Conservation (phyloP, 2,329 filamentous ascomycete species). For the Cercospora sp. region DNA sequence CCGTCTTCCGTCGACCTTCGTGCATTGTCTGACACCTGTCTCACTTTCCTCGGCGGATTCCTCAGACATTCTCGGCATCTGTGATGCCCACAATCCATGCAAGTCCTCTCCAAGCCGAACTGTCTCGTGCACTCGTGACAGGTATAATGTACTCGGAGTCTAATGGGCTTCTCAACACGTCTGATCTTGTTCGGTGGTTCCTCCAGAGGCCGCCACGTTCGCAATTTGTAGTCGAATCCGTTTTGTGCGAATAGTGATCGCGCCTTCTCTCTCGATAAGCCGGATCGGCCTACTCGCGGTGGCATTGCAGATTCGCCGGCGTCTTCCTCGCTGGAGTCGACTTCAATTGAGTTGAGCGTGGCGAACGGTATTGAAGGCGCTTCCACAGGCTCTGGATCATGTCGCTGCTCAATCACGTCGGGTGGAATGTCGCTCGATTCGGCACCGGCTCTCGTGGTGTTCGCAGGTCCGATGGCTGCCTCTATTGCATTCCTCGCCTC, state of each 20-base stretch:
- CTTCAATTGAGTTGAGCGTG: constrained; percentile 20
- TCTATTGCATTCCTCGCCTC: constrained; percentile 11
- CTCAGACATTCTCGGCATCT: constrained; percentile 80
- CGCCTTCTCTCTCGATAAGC: constrained; percentile 33
- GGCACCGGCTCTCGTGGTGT: constrained; percentile 6
- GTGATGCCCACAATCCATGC: constrained; percentile 73
- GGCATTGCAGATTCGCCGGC: constrained; percentile 28
- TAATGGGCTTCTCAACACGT: constrained; percentile 62
- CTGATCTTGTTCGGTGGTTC: constrained; percentile 33
- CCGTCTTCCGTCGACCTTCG: constrained; percentile 45
- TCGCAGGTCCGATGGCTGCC: neutral
- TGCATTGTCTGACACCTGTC: constrained; percentile 55
- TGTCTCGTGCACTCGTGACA: constrained; percentile 79
- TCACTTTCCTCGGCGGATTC: constrained; percentile 66
- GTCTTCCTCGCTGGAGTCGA: constrained; percentile 28
- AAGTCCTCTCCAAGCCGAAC: constrained; percentile 73
- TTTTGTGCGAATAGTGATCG: constrained; percentile 47
- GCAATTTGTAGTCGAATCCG: constrained; percentile 40
- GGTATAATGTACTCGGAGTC: constrained; percentile 73
- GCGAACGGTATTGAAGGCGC: constrained; percentile 5
- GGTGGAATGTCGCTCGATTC: constrained; percentile 8
- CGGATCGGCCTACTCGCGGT: constrained; percentile 22
- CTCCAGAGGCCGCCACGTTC: constrained; percentile 17
- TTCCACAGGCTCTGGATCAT: constrained; percentile 7
- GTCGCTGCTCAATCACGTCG: neutral